Base-by-base conservation (phyloP, 345 rosid species). In the Salix arbutifolia region DNA sequence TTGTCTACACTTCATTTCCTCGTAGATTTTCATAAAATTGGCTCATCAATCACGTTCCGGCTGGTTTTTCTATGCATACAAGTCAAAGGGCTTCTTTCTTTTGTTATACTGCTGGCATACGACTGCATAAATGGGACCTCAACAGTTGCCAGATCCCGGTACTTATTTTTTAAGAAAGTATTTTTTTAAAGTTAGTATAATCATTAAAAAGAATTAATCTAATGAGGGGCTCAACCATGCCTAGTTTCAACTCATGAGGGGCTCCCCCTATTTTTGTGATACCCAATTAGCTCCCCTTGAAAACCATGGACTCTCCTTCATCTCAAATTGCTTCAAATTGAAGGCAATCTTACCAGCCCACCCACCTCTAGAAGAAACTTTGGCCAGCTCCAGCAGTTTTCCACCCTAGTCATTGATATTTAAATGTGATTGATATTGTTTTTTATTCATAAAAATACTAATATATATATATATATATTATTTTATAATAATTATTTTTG, bases 1-100 rank as follows among this genome's bases (percentile, higher is more conserved):
- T 31, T 48, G 70, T 74, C 31, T 33, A 28, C 3, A 23, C 65
- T 65, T 64, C 76, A 64, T 42, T 74, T 74, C 52, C 60, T 16
- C 38, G 11, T 26, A 0, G 18, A 10, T 44, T 18, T 6, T 26
- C 25, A 9, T 7, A 8, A 25, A 17, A 19, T 12, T 0, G 18
- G 26, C 28, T 64, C 33, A 62, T 17, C 31, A 30, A 1, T 44
- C 70, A 74, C 61, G 46, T 26, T 62, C 23, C n/a, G 70, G 23
- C 16, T 74, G 62, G 23, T 65, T 74, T 65, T 74, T 65, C 61
- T 31, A 31, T 14, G 25, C 8, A 72, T 44, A 44, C 48, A 38
- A 31, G 35, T 35, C 16, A 25, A 38, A 72, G 46, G 52, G 52
- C 50, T 5, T 70, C 52, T 30, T 28, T 37, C 17, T 60, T n/a